These are phyloP conservation scores for Torulaspora indica DNA, from an alignment of 805 yeast species.

Conservation along the genomic window DNA sequence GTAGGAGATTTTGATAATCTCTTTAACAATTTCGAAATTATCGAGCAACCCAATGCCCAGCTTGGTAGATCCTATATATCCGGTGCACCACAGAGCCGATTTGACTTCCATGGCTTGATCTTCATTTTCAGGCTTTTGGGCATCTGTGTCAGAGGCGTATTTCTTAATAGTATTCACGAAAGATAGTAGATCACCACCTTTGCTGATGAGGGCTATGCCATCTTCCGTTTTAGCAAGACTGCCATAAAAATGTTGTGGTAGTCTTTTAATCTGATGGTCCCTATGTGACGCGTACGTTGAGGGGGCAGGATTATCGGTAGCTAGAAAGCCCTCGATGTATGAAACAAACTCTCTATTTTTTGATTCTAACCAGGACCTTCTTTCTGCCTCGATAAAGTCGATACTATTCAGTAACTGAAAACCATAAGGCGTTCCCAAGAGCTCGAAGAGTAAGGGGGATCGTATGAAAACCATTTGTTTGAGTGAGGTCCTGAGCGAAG, in stretches of 20 bases:
- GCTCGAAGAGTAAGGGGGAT: constrained; percentile 54
- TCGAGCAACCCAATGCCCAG: constrained; percentile 62
- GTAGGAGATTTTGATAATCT: constrained; percentile 49
- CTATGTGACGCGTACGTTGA: constrained; percentile 9
- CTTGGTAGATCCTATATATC: constrained; percentile 70
- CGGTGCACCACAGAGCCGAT: constrained; percentile 82
- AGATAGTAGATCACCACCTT: constrained; percentile 44
- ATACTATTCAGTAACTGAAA: constrained; percentile 56
- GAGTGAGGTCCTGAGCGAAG: constrained; percentile 28
- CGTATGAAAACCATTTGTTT: constrained; percentile 48
- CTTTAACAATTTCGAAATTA: constrained; percentile 46
- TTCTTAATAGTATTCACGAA: constrained; percentile 37
- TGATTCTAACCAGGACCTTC: constrained; percentile 59
- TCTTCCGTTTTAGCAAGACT: constrained; percentile 75
- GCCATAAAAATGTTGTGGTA: constrained; percentile 72
- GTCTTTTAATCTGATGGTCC: constrained; percentile 13
- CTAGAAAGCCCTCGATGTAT: constrained; percentile 43
- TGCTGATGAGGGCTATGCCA: constrained; percentile 60
- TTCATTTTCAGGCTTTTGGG: constrained; percentile 20
- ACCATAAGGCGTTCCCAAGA: constrained; percentile 65
- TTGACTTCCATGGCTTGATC: constrained; percentile 50
- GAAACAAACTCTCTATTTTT: constrained; percentile 45
- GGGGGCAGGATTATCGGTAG: constrained; percentile 17
- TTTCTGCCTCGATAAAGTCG: constrained; percentile 59
- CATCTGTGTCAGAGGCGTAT: constrained; percentile 25